phyloP scores from a whole-genome alignment of 1,284 basidiomycete species.

The Vanrija pseudolonga region DNA sequence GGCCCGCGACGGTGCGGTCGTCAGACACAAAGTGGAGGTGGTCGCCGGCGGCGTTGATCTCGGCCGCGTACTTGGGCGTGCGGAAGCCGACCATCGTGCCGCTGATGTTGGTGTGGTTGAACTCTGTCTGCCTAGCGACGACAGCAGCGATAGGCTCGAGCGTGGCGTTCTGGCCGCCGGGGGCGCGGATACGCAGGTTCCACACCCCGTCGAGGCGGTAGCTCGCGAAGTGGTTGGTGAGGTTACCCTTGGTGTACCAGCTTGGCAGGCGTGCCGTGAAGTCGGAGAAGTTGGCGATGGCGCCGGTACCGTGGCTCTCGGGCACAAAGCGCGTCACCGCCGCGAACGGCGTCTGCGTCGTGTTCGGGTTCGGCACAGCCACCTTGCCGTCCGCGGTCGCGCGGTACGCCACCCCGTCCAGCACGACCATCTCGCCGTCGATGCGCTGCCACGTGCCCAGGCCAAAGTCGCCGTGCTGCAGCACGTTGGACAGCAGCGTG shows the following conservation, averaged over 20 bases:
- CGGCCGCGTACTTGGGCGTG: slow-evolving; percentile 7
- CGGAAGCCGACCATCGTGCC: slow-evolving; percentile 12
- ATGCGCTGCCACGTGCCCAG: slow-evolving; percentile 13
- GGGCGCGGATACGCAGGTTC: slow-evolving; percentile 6
- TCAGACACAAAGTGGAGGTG: slow-evolving; percentile 10
- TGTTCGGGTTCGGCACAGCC: not conserved
- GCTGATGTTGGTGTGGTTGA: not conserved
- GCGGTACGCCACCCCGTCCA: slow-evolving; percentile 12
- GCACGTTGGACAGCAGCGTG: slow-evolving; percentile 1
- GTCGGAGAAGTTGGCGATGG: slow-evolving; percentile 5
- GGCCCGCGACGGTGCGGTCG: slow-evolving; percentile 4
- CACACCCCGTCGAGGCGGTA: slow-evolving; percentile 12
- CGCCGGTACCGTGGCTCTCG: not conserved
- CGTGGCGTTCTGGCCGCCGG: slow-evolving; percentile 1
- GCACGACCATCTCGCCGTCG: slow-evolving; percentile 13
- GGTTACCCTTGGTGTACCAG: not conserved
- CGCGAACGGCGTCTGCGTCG: slow-evolving; percentile 4
- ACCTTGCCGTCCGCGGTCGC: not conserved
- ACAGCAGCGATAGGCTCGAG: slow-evolving; percentile 3
- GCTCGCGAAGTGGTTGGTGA: slow-evolving; percentile 6
- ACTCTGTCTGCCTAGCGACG: slow-evolving; percentile 7
- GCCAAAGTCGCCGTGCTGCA: slow-evolving; percentile 12
- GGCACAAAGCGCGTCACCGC: slow-evolving; percentile 3
- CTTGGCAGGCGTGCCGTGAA: slow-evolving; percentile 1
- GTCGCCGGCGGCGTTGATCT: slow-evolving; percentile 11